Evolutionary conservation across 306 rosid genomes (phyloP).

Genomic region (Cicer yamashitae): DNA sequence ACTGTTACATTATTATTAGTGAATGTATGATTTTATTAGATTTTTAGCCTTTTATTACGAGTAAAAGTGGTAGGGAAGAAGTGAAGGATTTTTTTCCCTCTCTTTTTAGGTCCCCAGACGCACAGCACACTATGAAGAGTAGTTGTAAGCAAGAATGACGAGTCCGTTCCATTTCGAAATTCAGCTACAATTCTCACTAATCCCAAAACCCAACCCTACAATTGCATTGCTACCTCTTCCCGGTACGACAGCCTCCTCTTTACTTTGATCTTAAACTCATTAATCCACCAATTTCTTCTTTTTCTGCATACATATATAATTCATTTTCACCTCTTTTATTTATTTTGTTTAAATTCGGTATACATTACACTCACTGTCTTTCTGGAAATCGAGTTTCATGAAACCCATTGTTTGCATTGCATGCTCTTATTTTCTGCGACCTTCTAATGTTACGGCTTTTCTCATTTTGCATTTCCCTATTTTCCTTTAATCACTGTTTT

Average conservation of each 20-base stretch:
- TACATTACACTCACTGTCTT: background rate
- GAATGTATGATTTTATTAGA: no score
- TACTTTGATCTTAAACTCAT: no score
- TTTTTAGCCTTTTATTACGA: no score
- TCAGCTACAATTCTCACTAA: background rate
- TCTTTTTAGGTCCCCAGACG: background rate
- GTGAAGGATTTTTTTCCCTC: background rate
- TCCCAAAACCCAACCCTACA: no score
- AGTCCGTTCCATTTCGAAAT: background rate
- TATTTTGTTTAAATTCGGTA: no score
- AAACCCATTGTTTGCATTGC: background rate
- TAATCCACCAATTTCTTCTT: no score
- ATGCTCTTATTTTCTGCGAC: background rate
- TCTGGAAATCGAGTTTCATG: background rate
- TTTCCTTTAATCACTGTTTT: background rate
- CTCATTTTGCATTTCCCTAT: conserved; percentile 8
- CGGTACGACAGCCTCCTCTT: no score
- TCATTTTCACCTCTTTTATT: no score
- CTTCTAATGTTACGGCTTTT: background rate
- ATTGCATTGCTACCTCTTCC: no score
- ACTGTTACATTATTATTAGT: no score
- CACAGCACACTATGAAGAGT: background rate
- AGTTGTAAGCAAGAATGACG: background rate
- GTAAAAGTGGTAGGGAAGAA: background rate
- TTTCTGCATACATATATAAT: no score